These are phyloP conservation scores for Drosera spatulata DNA, from an alignment of 179 eudicot genomes.

Conservation along the genomic window DNA sequence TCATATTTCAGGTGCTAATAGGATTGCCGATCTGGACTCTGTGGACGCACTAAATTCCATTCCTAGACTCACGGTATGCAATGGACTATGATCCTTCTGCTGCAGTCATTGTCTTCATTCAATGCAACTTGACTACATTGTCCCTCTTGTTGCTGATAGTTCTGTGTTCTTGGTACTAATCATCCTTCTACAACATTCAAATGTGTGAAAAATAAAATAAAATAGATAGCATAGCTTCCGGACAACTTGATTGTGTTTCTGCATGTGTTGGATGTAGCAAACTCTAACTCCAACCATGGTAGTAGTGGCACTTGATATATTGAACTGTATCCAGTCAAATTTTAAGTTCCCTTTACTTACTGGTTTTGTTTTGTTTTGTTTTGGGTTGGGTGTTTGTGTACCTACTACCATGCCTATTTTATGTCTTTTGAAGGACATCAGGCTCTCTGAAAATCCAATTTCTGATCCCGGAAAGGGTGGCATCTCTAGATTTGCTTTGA, in stretches of 20 bases:
- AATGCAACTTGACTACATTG: too few species aligned
- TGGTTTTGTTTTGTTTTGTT: not conserved
- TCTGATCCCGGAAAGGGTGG: slow-evolving; percentile 80
- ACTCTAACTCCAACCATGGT: too few species aligned
- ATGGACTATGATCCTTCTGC: not conserved
- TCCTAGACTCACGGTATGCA: slow-evolving; percentile 54
- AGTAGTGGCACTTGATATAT: too few species aligned
- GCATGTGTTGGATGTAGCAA: too few species aligned
- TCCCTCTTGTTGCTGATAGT: too few species aligned
- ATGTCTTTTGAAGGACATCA: slow-evolving; percentile 40
- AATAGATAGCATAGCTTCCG: too few species aligned
- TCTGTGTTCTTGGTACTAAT: too few species aligned
- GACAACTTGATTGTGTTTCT: too few species aligned
- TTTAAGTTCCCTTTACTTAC: not conserved
- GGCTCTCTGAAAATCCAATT: slow-evolving; percentile 82
- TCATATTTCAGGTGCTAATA: slow-evolving; percentile 57
- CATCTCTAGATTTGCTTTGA: slow-evolving; percentile 66
- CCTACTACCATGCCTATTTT: not conserved
- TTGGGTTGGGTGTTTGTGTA: not conserved
- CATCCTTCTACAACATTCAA: too few species aligned
- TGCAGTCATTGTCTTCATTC: not conserved
- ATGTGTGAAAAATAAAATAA: too few species aligned
- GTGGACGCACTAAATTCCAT: slow-evolving; percentile 70
- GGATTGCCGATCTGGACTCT: slow-evolving; percentile 55
- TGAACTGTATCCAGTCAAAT: too few species aligned